Base-by-base conservation (phyloP, 306 rosid genomes). In the Fragaria ananassa region DNA sequence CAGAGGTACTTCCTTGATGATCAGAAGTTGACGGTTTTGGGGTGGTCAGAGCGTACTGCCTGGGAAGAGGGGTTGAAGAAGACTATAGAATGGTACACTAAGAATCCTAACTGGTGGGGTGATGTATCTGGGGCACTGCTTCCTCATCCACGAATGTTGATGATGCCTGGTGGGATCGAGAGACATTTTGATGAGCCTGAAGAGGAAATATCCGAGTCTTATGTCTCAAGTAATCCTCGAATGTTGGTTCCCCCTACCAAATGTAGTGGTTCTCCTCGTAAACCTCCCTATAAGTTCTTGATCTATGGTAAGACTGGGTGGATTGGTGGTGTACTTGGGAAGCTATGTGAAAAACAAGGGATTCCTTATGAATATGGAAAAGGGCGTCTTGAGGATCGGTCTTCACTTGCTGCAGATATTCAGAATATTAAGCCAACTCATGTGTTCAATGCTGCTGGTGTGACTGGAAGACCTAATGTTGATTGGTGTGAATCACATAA, bases 41-140 rank as follows among this genome's bases (percentile, higher is more conserved):
- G 97, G 56, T 93, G 97, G 97, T 86, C 93, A 4, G 97, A 90
- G 85, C 85, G 91, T 51, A 93, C 97, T 45, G 44, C 78, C 0
- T 93, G 97, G 97, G 91, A 89, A 45, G 97, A 93, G 79, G 97
- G 97, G n/a, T 79, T 93, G 86, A 93, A 83, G 88, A 93, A 93
- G 90, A 90, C 97, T 64, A 87, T 93, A 11, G 93, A 93, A 2
- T 93, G 97, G 97, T 90, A 93, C 71, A 87, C 83, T 44, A 86
- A 86, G 70, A 90, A 93, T 82, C 96, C 97, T 57, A 76, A 79
- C 73, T 93, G 97, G 97, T 93, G 97, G 97, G 97, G 97, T 42
- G 97, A 93, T 81, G 97, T 93, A 70, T 75, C 90, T n/a, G 97
- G 97, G 65, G 97, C 97, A 62, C 68, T 93, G 85, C 93, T 90